phyloP scores from a whole-genome alignment of 495 filamentous ascomycete genomes.

The Penicillium manginii region DNA sequence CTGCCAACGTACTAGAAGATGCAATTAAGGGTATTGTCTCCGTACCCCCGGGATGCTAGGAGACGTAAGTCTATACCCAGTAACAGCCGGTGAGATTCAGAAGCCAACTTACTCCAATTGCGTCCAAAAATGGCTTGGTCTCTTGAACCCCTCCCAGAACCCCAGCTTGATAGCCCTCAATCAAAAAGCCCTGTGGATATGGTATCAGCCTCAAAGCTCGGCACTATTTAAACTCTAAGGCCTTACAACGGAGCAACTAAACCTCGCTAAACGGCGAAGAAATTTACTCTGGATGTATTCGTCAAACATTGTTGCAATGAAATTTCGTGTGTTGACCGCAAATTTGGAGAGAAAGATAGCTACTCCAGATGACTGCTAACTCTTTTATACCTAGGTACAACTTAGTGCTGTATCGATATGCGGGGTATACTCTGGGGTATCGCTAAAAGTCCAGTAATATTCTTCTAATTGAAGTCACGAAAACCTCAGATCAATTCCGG shows the following conservation, averaged over 20 bases:
- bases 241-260: slow-evolving; percentile 13
- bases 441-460: not conserved
- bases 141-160: slow-evolving; percentile 44
- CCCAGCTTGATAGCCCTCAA: slow-evolving; percentile 39
- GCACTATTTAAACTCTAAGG: not conserved
- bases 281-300: slow-evolving; percentile 11
- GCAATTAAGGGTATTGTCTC: slow-evolving; percentile 44
- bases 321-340: not conserved
- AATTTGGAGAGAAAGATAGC: not conserved
- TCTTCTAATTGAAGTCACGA: not conserved
- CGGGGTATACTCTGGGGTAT: not conserved
- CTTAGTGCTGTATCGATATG: not conserved
- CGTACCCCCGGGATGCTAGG: slow-evolving; percentile 28
- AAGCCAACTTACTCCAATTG: slow-evolving; percentile 25
- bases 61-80: not conserved
- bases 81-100: not conserved
- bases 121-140: slow-evolving; percentile 34
- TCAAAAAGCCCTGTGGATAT: slow-evolving; percentile 11
- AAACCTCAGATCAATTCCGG: not conserved
- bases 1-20: slow-evolving; percentile 38
- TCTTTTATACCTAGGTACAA: not conserved
- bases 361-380: not conserved
- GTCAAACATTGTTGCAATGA: slow-evolving; percentile 8
- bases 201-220: not conserved
- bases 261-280: slow-evolving; percentile 7